Base-by-base conservation (phyloP, 495 filamentous ascomycete genomes). In the Xylaria castorea region DNA sequence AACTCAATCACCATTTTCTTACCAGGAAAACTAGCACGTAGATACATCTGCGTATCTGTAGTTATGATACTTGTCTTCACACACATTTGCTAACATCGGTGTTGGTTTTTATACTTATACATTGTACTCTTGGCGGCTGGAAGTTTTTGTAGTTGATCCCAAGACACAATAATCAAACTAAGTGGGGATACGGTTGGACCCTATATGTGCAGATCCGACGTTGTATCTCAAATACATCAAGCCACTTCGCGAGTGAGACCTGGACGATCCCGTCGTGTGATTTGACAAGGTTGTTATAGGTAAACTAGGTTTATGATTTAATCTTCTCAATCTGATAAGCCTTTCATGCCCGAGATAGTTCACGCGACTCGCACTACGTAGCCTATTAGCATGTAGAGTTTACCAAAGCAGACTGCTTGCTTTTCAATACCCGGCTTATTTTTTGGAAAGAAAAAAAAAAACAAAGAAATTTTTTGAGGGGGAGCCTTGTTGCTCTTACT, bases 301-400 rank as follows among this genome's bases (percentile, higher is more conserved):
- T 8, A 32, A 18, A 57, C 53, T 61, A 61, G 58, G 34, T 61
- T 38, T 40, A 16, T 38, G 0, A 36, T 38, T 61, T 30, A 38
- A 38, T 61, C 18, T n/a, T 61, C 34, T 61, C 58, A 38, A 61
- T 61, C 58, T 38, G 32, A 61, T 61, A 38, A 38, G 38, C 18
- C 38, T 61, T 61, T 38, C 58, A 38, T 38, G 1, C 20, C 11
- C 2, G 53, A 57, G 48, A 32, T 32, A 2, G 53, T 16, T 57
- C 53, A 32, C 30, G 58, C 58, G 32, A 40, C 58, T 22, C 34
- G 6, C 18, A n/a, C 34, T 27, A 22, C 58, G 38, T 22, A 38
- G 5, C 32, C 58, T 38, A 22, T 36, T 38, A 36, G n/a, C 58
- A 61, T 61, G 34, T 38, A 61, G 32, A 22, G 58, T 18, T 38